phyloP scores from a whole-genome alignment of 768 basidiomycete genomes.

The Jaapia argillacea region DNA sequence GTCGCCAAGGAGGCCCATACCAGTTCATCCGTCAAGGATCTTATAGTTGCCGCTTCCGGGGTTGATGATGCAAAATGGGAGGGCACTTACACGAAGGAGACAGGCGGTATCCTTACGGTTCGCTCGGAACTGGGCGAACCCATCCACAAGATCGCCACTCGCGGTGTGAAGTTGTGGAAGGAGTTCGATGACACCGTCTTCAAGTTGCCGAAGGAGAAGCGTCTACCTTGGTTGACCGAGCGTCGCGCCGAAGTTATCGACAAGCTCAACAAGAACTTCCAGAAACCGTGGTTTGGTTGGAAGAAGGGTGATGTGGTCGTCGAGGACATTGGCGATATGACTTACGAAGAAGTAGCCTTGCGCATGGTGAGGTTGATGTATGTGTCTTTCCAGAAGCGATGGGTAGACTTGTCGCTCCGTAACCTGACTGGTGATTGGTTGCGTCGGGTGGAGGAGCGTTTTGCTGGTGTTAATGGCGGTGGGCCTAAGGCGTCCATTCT shows the following conservation, averaged over 20 bases:
- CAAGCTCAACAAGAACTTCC: slow-evolving; percentile 91
- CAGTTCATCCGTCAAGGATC: slow-evolving; percentile 86
- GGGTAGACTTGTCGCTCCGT: slow-evolving; percentile 87
- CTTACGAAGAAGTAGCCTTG: slow-evolving; percentile 91
- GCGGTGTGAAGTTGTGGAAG: slow-evolving; percentile 96
- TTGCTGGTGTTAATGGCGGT: slow-evolving; percentile 76
- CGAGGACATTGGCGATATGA: slow-evolving; percentile 90
- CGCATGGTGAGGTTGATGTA: slow-evolving; percentile 94
- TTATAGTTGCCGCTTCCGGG: slow-evolving; percentile 91
- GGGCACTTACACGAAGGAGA: slow-evolving; percentile 87
- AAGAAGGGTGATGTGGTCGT: slow-evolving; percentile 87
- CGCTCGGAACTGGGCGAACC: slow-evolving; percentile 97
- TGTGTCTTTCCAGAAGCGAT: slow-evolving; percentile 81
- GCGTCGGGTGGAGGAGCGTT: slow-evolving; percentile 90
- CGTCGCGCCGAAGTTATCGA: slow-evolving; percentile 82
- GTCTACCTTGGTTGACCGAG: slow-evolving; percentile 77
- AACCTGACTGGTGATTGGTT: slow-evolving; percentile 97
- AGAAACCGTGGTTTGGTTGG: slow-evolving; percentile 95
- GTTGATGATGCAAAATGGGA: slow-evolving; percentile 89
- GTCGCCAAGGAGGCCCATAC: slow-evolving; percentile 98
- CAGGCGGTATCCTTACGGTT: slow-evolving; percentile 94
- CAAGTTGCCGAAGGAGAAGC: slow-evolving; percentile 93
- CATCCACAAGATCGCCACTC: slow-evolving; percentile 97
- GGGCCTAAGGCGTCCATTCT: slow-evolving; percentile 76
- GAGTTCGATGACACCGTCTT: slow-evolving; percentile 98